phyloP scores from a whole-genome alignment of 1,139 yeast genomes.

The Lodderomyces margitis region DNA sequence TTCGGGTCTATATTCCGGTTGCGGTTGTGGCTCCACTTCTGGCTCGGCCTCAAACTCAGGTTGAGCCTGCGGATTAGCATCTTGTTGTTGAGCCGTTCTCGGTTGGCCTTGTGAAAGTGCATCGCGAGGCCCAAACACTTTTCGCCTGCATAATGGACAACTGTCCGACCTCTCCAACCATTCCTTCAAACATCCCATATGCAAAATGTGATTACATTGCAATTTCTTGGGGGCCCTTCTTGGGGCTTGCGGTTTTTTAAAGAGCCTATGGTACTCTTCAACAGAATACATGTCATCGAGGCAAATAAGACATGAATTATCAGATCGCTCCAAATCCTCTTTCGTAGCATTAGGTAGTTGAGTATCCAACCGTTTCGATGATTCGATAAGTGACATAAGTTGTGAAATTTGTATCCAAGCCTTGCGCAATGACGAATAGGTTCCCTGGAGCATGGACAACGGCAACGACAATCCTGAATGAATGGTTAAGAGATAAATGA shows the following conservation, averaged over 20 bases:
- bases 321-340: conserved; percentile 59
- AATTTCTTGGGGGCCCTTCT: conserved; percentile 72
- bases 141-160: conserved; percentile 87
- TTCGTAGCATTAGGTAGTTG: conserved; percentile 60
- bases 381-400: conserved; percentile 54
- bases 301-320: conserved; percentile 76
- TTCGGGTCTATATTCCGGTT: conserved; percentile 3
- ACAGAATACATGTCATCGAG: conserved; percentile 71
- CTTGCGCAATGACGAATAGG: conserved; percentile 52
- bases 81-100: neutral
- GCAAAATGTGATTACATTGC: conserved; percentile 84
- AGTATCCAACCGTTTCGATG: conserved; percentile 63
- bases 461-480: conserved; percentile 63
- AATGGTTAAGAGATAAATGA: conserved; percentile 38
- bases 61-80: conserved; percentile 7
- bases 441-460: conserved; percentile 64
- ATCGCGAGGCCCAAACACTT: conserved; percentile 43
- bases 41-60: conserved; percentile 5
- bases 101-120: conserved; percentile 5
- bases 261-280: conserved; percentile 27
- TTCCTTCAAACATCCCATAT: conserved; percentile 83
- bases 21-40: conserved; percentile 3
- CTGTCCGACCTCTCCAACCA: conserved; percentile 92
- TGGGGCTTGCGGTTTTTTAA: conserved; percentile 24
- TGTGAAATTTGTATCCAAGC: conserved; percentile 52